These are phyloP conservation scores for Zymoseptoria crescenta DNA, from an alignment of 2,329 filamentous ascomycete species.

Conservation along the genomic window DNA sequence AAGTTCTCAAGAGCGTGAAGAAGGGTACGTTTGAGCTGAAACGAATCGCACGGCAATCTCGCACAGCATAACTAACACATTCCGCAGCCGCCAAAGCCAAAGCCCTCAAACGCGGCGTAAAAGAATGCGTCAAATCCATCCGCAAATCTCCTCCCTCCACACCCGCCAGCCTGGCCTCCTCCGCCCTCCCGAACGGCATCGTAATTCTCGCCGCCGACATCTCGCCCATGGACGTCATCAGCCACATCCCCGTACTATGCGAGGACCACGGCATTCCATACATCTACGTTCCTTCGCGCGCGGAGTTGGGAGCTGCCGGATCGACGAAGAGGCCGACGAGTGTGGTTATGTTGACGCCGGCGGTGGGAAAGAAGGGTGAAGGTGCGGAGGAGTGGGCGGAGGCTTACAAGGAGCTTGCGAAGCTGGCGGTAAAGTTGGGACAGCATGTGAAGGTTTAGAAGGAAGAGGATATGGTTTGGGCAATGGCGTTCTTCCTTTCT, in stretches of 20 bases:
- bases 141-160: slow-evolving; percentile 77
- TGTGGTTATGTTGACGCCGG: slow-evolving; percentile 73
- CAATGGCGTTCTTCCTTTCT: background rate
- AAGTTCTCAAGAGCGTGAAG: slow-evolving; percentile 58
- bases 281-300: slow-evolving; percentile 86
- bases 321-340: slow-evolving; percentile 94
- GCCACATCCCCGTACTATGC: slow-evolving; percentile 93
- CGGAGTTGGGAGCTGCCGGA: slow-evolving; percentile 86
- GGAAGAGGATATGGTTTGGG: background rate
- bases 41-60: background rate
- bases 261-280: slow-evolving; percentile 98
- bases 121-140: slow-evolving; percentile 97
- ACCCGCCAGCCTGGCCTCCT: slow-evolving; percentile 46
- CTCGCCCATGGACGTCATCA: slow-evolving; percentile 97
- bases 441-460: slow-evolving; percentile 47
- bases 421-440: slow-evolving; percentile 52
- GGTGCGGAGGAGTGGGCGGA: slow-evolving; percentile 51
- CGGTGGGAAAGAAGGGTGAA: slow-evolving; percentile 41
- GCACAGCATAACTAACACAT: slow-evolving; percentile 2
- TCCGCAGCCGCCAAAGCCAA: slow-evolving; percentile 81
- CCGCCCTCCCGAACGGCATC: slow-evolving; percentile 55
- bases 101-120: slow-evolving; percentile 93
- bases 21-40: slow-evolving; percentile 40
- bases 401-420: slow-evolving; percentile 51
- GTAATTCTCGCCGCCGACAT: slow-evolving; percentile 95